Evolutionary conservation across 371 early-diverging fungal species (phyloP), one percentile per base, ranked within the genome.

Genomic region (Mortierella sp.): DNA sequence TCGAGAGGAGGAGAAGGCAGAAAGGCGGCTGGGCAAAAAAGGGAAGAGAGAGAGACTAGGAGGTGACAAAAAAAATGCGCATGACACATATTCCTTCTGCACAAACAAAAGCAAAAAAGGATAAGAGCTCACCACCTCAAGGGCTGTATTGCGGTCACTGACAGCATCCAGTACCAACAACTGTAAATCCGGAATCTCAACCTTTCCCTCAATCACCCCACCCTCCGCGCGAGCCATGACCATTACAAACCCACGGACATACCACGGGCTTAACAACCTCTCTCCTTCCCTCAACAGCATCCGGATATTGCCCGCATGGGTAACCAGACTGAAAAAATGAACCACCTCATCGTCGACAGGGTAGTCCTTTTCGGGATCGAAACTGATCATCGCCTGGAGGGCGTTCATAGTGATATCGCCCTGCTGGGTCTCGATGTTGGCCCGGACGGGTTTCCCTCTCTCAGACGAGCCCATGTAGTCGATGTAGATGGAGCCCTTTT

Each of bases 131-230:
- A 65, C 65, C 38, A 65, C 65, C 18, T 65, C 24, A 18, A 65
- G 38, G 35, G 8, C 65, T 21, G 38, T 65, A 6, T 38, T 35
- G 16, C 7, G 65, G 21, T 32, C 65, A 10, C 65, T 65, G 2
- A 21, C 35, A 65, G 38, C 41, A 32, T 32, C 41, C 5, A 65
- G 35, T 5, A 35, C 2, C 21, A 65, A 10, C 41, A 41, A 18
- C 24, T 65, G 65, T 6, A 65, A 41, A 65, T 38, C 65, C 35
- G 65, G 65, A 24, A 65, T 65, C 65, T 32, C 65, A 10, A 65
- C 65, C 8, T 8, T 4, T 5, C 65, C 65, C 18, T 35, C 35
- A 8, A 65, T 38, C 6, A 35, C 35, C 21, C 65, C 65, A 41
- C 35, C 38, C 21, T 32, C 5, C 2, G 65, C 65, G 4, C 32